Conservation (phyloP, 805 yeast species). For the Candida tammaniensis region DNA sequence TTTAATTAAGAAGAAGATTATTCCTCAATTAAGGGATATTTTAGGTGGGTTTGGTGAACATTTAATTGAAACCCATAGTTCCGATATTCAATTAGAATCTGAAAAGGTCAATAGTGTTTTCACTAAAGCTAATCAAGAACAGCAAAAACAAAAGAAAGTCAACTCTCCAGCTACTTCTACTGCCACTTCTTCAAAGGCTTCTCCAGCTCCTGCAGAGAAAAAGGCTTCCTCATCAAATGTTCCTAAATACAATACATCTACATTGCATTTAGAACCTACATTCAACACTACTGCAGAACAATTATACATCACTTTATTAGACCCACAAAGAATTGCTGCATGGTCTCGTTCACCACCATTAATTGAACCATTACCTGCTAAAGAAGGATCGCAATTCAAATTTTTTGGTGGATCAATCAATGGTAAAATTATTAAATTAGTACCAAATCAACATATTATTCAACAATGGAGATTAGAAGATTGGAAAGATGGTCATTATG, state of each 20-base stretch:
- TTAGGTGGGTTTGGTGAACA: slow-evolving; percentile 73
- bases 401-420: slow-evolving; percentile 85
- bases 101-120: slow-evolving; percentile 38
- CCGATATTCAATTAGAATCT: slow-evolving; percentile 77
- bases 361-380: slow-evolving; percentile 47
- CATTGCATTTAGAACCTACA: slow-evolving; percentile 69
- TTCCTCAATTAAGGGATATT: slow-evolving; percentile 65
- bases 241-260: slow-evolving; percentile 77
- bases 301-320: slow-evolving; percentile 71
- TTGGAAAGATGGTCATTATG: slow-evolving; percentile 86
- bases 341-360: slow-evolving; percentile 81
- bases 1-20: slow-evolving; percentile 45
- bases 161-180: slow-evolving; percentile 10
- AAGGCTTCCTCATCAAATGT: slow-evolving; percentile 22
- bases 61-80: slow-evolving; percentile 70
- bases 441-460: slow-evolving; percentile 55
- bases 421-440: slow-evolving; percentile 64
- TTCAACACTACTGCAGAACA: slow-evolving; percentile 90
- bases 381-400: slow-evolving; percentile 60
- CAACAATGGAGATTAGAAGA: slow-evolving; percentile 85
- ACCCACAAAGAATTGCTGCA: slow-evolving; percentile 75
- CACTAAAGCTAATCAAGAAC: slow-evolving; percentile 52
- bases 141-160: slow-evolving; percentile 6
- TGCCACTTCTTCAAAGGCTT: slow-evolving; percentile 4
- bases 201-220: slow-evolving; percentile 2